Evolutionary conservation across 108 stramenopile species (phyloP).

Genomic region (Ochromonas danica): DNA sequence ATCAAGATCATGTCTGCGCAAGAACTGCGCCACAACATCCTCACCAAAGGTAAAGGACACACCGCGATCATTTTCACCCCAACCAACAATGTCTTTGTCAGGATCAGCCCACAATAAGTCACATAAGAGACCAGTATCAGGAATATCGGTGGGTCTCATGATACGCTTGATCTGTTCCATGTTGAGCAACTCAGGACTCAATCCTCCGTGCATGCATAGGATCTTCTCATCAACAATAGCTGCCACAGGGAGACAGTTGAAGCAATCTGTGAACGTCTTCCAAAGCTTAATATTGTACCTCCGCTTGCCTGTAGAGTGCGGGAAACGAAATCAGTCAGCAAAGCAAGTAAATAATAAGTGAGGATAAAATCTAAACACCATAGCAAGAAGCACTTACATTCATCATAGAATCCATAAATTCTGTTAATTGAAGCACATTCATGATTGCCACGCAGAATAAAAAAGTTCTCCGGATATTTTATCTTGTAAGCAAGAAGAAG

Average conservation of each 20-base stretch:
- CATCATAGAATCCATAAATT: constrained; percentile 99
- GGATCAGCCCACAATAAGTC: constrained; percentile 99
- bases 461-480: constrained; percentile 99
- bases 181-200: constrained; percentile 87
- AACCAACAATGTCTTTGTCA: constrained; percentile 98
- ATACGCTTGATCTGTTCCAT: constrained; percentile 96
- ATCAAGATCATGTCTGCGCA: constrained; percentile 95
- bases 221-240: constrained; percentile 99
- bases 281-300: constrained; percentile 98
- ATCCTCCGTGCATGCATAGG: constrained; percentile 98
- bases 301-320: constrained; percentile 53
- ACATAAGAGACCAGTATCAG: constrained; percentile 97
- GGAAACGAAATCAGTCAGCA: background rate
- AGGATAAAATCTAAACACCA: no score
- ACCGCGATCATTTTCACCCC: constrained; percentile 99
- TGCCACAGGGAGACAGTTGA: constrained; percentile 98
- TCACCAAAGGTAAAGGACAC: constrained; percentile 99
- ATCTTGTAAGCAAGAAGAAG: constrained; percentile 97
- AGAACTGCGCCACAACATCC: constrained; percentile 95
- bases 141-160: constrained; percentile 85
- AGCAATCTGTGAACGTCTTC: constrained; percentile 99
- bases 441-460: constrained; percentile 98
- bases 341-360: background rate
- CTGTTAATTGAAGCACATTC: constrained; percentile 98
- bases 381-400: constrained; percentile 77